phyloP scores from a whole-genome alignment of 768 basidiomycete genomes.

The Auriscalpium orientale region DNA sequence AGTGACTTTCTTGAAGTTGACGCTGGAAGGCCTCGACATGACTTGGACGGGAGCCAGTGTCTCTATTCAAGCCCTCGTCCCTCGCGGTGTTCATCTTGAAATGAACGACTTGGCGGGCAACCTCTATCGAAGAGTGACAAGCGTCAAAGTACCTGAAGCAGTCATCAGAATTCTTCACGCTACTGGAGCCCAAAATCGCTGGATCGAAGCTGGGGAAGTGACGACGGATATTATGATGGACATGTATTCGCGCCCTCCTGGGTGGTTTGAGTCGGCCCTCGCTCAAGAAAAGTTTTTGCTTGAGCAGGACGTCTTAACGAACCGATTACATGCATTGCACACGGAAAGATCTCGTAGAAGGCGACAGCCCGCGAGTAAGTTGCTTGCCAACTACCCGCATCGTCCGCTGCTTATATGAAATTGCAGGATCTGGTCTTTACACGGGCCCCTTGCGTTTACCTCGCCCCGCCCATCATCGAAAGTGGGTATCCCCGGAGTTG shows the following conservation, averaged over 20 bases:
- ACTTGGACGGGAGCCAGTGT: slow-evolving; percentile 47
- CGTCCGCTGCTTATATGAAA: not conserved
- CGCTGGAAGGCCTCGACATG: slow-evolving; percentile 44
- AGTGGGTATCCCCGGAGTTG: not conserved
- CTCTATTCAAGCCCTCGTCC: slow-evolving; percentile 47
- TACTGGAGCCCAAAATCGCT: slow-evolving; percentile 37
- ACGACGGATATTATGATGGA: slow-evolving; percentile 54
- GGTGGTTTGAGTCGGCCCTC: slow-evolving; percentile 41
- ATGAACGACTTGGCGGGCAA: slow-evolving; percentile 71
- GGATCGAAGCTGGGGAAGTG: slow-evolving; percentile 61
- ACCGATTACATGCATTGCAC: slow-evolving; percentile 52
- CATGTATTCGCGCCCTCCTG: slow-evolving; percentile 55
- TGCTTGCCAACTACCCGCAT: slow-evolving; percentile 13
- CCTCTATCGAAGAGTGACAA: slow-evolving; percentile 56
- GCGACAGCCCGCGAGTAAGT: too few relatives aligned
- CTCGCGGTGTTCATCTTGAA: slow-evolving; percentile 55
- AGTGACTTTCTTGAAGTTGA: slow-evolving; percentile 84
- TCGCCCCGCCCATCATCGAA: not conserved
- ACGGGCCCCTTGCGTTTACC: not conserved
- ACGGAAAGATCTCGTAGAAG: too few relatives aligned
- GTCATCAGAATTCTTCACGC: slow-evolving; percentile 40
- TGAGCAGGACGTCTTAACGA: slow-evolving; percentile 63
- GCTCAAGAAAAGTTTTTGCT: slow-evolving; percentile 60
- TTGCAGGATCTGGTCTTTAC: not conserved
- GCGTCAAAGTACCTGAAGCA: slow-evolving; percentile 46